Evolutionary conservation across 331 rosid species (phyloP), one percentile per base, ranked within the genome.

Genomic region (Prunus yedoensis): DNA sequence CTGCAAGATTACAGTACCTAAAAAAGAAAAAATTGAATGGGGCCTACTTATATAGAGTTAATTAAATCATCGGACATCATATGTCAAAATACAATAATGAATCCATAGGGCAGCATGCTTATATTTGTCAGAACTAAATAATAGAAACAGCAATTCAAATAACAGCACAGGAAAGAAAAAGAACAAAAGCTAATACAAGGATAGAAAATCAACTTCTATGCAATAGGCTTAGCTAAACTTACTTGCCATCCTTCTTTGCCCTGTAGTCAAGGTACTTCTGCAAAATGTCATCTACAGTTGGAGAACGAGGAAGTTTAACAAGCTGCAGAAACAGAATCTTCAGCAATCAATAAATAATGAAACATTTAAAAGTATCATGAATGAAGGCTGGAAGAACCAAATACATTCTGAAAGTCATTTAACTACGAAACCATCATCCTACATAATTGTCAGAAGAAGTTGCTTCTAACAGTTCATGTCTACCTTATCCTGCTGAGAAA

Each of bases 241-340:
- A 95, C 99, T 77, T 74, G 83, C 94, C 87, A 70, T 95, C 99
- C 87, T 93, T 92, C 87, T 92, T 92, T 77, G 94, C 77, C 69
- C 93, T 91, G 89, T 85, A 88, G 52, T 95, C 99, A 38, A 92
- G 91, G 86, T 88, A 95, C 87, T 88, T 90, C 0, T 90, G 79
- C 84, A 95, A 79, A 82, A 95, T 92, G 30, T 92, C 98, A 87
- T 95, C 99, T 66, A 95, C 90, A 25, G 97, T 90, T 45, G 99
- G 99, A 20, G 98, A 85, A 41, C 99, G 94, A 35, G 99, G 99
- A 85, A 95, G 99, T 52, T 85, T 91, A 71, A 95, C 97, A 68
- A 95, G 90, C 99, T 95, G 89, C 80, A 83, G 65, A 21, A 59
- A 73, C 85, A 68, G 73, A 64, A 60, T 58, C 61, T 50, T 54